Evolutionary conservation across 805 yeast genomes (phyloP).

Genomic region (Metschnikowia kunwiensis): DNA sequence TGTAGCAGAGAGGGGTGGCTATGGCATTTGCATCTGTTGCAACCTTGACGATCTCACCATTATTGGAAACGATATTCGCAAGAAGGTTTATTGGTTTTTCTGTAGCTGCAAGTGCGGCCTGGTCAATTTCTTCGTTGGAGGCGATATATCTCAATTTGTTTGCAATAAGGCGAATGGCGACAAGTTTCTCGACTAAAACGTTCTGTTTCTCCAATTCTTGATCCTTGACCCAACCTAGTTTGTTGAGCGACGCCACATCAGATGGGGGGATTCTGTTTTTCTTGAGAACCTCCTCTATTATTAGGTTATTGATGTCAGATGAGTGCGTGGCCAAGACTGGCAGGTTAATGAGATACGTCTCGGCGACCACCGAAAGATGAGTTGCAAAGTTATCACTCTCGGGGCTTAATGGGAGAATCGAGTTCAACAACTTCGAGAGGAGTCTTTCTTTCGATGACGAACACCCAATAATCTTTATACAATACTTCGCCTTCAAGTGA

Average conservation of each 20-base stretch:
- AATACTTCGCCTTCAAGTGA: constrained; percentile 61
- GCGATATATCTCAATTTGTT: constrained; percentile 51
- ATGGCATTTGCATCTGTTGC: constrained; percentile 42
- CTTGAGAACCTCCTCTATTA: constrained; percentile 62
- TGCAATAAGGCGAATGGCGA: constrained; percentile 54
- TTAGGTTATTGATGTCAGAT: constrained; percentile 53
- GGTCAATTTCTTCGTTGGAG: constrained; percentile 25
- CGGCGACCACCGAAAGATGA: constrained; percentile 58
- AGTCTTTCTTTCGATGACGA: constrained; percentile 40
- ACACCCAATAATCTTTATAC: constrained; percentile 56
- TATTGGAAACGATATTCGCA: constrained; percentile 62
- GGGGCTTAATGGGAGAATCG: constrained; percentile 50
- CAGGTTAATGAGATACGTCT: constrained; percentile 51
- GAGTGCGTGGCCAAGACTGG: constrained; percentile 49
- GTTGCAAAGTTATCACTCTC: constrained; percentile 44
- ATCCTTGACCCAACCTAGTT: constrained; percentile 48
- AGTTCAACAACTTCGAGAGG: constrained; percentile 36
- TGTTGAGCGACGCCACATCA: constrained; percentile 26
- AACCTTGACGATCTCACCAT: constrained; percentile 67
- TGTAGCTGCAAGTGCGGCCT: constrained; percentile 22
- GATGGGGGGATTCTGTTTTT: constrained; percentile 38
- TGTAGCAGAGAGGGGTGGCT: constrained; percentile 60
- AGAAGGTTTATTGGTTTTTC: constrained; percentile 55
- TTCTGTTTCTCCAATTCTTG: constrained; percentile 26
- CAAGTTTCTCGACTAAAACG: constrained; percentile 46